Base-by-base conservation (phyloP, 139 green algal species). In the Marvania coccoides region DNA sequence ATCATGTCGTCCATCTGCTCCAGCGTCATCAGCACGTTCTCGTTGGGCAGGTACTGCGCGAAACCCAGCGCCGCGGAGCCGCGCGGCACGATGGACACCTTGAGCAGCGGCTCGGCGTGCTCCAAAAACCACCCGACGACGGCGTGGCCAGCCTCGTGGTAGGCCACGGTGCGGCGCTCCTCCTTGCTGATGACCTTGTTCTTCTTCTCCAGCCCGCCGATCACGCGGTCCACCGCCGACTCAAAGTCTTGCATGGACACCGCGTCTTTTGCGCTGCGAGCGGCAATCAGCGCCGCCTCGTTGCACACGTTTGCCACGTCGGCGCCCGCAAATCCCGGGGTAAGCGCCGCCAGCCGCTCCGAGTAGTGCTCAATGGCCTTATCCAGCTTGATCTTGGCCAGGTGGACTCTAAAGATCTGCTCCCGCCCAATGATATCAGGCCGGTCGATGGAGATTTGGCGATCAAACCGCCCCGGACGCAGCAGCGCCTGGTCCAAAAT, bases 281-380 rank as follows among this genome's bases (percentile, higher is more conserved):
- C 94, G 15, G 94, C 94, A 5, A 97, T 87, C 42, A 99, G 87
- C 23, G 95, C 95, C 3, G 91, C 94, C 76, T 99, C 94, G 69
- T 99, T 99, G 72, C 80, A 88, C 36, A 99, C 87, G 77, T 99
- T 99, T 59, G 95, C 95, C 51, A 99, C 97, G 85, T 99, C 95
- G 19, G 95, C 95, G n/a, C 95, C 95, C 12, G 78, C 79, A 78
- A 85, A 85, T 55, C 95, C 95, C 13, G 95, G 95, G 1, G 94
- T 97, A 26, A 99, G 82, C 9, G 95, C 95, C 2, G 92, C 95
- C 62, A 99, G 72, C 24, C 95, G 84, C 81, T 95, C 81, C 28
- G 64, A 76, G 59, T 92, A 97, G 73, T 87, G 88, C 58, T 87
- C 83, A 14, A 96, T 62, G 9, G 75, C 31, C 72, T 87, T 82